These are phyloP conservation scores for Pseudocercospora vitis DNA, from an alignment of 2,329 filamentous ascomycete species.

Conservation along the genomic window DNA sequence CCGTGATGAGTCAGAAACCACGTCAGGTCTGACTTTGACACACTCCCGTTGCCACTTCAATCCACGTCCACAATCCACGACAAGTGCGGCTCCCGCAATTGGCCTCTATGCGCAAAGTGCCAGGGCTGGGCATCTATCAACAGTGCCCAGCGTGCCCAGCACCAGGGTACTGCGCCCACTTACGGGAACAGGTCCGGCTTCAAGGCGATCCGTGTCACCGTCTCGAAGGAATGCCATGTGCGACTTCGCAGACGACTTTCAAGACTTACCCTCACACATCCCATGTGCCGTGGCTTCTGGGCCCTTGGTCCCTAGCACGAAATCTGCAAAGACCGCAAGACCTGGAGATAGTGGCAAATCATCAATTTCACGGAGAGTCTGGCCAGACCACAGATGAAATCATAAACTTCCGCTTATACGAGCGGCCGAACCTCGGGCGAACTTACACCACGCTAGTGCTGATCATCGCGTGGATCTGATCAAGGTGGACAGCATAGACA, in stretches of 20 bases:
- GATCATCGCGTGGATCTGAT: background rate
- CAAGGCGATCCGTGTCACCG: background rate
- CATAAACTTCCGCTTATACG: background rate
- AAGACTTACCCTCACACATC: slow-evolving; percentile 4
- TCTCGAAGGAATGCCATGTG: slow-evolving; percentile 5
- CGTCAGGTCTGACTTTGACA: background rate
- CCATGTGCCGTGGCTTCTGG: slow-evolving; percentile 6
- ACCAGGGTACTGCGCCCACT: slow-evolving; percentile 15
- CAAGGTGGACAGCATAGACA: background rate
- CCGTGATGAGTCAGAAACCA: background rate
- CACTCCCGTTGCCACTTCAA: background rate
- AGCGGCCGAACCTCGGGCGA: background rate
- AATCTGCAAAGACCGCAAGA: background rate
- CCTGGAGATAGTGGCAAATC: slow-evolving; percentile 5
- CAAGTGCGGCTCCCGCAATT: background rate
- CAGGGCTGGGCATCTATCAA: background rate
- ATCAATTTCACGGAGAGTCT: background rate
- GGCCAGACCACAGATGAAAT: background rate
- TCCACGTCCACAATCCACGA: background rate
- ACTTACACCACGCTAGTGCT: too few species aligned
- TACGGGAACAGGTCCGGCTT: slow-evolving; percentile 15
- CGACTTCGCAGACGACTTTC: slow-evolving; percentile 7
- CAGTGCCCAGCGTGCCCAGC: slow-evolving; percentile 15
- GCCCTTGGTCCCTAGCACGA: background rate
- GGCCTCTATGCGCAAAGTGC: background rate